phyloP scores from a whole-genome alignment of 495 filamentous ascomycete species.

The Pseudevernia furfuracea region DNA sequence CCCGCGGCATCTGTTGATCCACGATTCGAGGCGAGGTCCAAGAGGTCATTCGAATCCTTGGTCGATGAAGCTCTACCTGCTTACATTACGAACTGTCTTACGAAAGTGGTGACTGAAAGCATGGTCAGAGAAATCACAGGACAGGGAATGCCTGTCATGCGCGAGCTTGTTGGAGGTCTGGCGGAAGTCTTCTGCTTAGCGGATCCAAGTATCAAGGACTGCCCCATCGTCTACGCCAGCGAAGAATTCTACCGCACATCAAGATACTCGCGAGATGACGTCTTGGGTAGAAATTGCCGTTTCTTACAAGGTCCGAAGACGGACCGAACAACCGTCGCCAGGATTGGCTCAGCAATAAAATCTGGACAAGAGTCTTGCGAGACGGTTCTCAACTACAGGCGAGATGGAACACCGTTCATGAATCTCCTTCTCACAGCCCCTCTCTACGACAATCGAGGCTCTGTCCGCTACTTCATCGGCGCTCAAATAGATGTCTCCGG shows the following conservation, averaged over 20 bases:
- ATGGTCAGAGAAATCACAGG: slow-evolving; percentile 53
- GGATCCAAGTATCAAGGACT: slow-evolving; percentile 63
- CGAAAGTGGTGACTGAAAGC: slow-evolving; percentile 50
- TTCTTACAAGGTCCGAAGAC: slow-evolving; percentile 58
- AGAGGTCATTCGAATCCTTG: slow-evolving; percentile 51
- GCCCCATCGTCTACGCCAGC: slow-evolving; percentile 71
- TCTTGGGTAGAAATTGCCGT: slow-evolving; percentile 53
- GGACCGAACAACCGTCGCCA: slow-evolving; percentile 36
- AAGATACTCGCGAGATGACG: slow-evolving; percentile 53
- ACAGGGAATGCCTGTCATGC: slow-evolving; percentile 47
- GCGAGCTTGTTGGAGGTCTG: slow-evolving; percentile 59
- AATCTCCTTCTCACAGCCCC: slow-evolving; percentile 59
- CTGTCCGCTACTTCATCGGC: slow-evolving; percentile 53
- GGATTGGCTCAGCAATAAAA: slow-evolving; percentile 43
- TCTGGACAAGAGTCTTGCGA: slow-evolving; percentile 51
- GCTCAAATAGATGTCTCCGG: slow-evolving; percentile 56
- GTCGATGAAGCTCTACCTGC: slow-evolving; percentile 63
- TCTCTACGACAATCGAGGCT: slow-evolving; percentile 52
- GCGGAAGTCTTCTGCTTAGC: slow-evolving; percentile 73
- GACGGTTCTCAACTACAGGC: slow-evolving; percentile 28
- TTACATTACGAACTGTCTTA: slow-evolving; percentile 57
- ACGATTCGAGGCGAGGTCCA: slow-evolving; percentile 49
- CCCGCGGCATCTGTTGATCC: slow-evolving; percentile 42
- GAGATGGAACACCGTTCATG: slow-evolving; percentile 62
- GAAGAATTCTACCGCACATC: slow-evolving; percentile 60